phyloP scores from a whole-genome alignment of 208 protist species.

The Leptomonas pyrrhocoris region DNA sequence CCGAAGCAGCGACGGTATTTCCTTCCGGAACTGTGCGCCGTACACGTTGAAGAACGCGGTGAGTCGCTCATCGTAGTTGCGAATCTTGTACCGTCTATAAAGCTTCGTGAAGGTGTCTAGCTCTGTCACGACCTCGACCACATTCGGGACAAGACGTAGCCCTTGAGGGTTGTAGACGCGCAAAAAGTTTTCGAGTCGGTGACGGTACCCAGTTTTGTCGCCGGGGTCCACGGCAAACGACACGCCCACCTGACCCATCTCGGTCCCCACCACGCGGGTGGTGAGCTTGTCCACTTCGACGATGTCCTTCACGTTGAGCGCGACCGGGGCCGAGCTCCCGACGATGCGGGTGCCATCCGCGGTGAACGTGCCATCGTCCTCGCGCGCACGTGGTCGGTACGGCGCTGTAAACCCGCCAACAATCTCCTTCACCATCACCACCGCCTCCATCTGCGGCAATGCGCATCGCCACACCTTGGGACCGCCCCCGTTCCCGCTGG shows the following conservation, averaged over 20 bases:
- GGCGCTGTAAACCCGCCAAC: not conserved
- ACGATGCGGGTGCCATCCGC: conserved; percentile 36
- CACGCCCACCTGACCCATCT: conserved; percentile 78
- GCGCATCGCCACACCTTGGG: conserved; percentile 56
- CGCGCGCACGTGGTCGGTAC: conserved; percentile 14
- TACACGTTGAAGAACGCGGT: conserved; percentile 69
- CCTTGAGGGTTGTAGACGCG: conserved; percentile 62
- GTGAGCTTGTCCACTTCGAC: conserved; percentile 66
- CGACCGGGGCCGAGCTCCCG: conserved; percentile 41
- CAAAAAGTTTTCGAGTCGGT: conserved; percentile 64
- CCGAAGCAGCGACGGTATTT: conserved; percentile 51
- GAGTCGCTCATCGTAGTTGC: conserved; percentile 66
- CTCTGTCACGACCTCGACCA: conserved; percentile 66
- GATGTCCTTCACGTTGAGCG: conserved; percentile 49
- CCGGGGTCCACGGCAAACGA: conserved; percentile 62
- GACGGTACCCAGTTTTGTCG: conserved; percentile 56
- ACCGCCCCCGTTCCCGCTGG: conserved; percentile 15
- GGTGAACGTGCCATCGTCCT: conserved; percentile 11
- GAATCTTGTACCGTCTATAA: conserved; percentile 66
- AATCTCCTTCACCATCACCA: conserved; percentile 64
- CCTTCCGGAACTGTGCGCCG: conserved; percentile 46
- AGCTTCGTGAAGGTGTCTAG: conserved; percentile 83
- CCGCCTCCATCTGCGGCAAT: conserved; percentile 38
- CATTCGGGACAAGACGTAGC: conserved; percentile 57
- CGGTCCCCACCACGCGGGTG: conserved; percentile 67